These are phyloP conservation scores for Ogataea polymorpha DNA, from an alignment of 805 yeast species.

Conservation along the genomic window DNA sequence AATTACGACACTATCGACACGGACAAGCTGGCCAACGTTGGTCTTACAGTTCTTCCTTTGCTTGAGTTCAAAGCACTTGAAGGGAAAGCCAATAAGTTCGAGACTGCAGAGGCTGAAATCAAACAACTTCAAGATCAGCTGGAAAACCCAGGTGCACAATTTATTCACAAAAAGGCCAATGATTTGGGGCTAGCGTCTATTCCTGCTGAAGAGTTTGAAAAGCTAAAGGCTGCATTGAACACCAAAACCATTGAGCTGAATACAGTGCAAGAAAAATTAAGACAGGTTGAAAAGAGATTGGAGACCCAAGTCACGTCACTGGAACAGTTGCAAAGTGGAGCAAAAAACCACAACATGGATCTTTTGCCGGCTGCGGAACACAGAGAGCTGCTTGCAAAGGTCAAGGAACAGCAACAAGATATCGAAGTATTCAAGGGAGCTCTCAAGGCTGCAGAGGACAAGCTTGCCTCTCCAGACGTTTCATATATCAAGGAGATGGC, in stretches of 20 bases:
- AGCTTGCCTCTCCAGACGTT: constrained; percentile 27
- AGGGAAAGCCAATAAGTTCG: constrained; percentile 9
- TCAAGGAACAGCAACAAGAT: constrained; percentile 2
- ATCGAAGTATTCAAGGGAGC: background rate
- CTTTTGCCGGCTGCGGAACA: constrained; percentile 12
- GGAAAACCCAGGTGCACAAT: constrained; percentile 32
- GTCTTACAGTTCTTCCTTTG: constrained; percentile 16
- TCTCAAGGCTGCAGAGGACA: constrained; percentile 3
- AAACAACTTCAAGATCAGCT: constrained; percentile 10
- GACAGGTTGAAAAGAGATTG: background rate
- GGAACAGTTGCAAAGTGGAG: constrained; percentile 30
- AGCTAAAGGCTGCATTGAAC: background rate
- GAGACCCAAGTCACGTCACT: constrained; percentile 11
- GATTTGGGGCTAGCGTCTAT: constrained; percentile 25
- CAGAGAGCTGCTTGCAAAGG: background rate
- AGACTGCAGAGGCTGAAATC: constrained; percentile 11
- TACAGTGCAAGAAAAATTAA: background rate
- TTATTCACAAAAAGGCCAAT: constrained; percentile 28
- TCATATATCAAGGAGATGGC: constrained; percentile 27
- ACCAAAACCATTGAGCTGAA: background rate
- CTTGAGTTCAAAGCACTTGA: constrained; percentile 6
- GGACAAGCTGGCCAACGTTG: constrained; percentile 18
- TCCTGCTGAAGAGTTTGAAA: constrained; percentile 1
- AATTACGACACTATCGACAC: constrained; percentile 22
- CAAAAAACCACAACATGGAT: constrained; percentile 16